Evolutionary conservation across 164 flowering plant species (phyloP), one percentile per base, ranked within the genome.

Genomic region (Cinnamomum chago): DNA sequence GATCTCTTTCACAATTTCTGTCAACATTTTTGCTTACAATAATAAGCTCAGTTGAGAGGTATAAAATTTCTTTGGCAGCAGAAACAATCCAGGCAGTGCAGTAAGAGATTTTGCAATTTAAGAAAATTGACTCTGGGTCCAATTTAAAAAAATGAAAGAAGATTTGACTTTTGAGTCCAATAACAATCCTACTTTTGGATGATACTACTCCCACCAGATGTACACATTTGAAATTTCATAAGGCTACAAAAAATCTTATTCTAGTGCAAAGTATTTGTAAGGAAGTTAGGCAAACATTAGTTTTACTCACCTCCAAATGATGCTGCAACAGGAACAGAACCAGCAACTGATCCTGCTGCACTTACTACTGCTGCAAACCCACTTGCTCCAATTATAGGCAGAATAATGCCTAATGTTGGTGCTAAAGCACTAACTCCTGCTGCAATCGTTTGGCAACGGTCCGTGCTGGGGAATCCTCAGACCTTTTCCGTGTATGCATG

Each of bases 321-420:
- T 76, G 99, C 99, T 76, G 98, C 98, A 81, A 96, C 95, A 70
- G 98, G 98, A 87, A 94, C 97, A 82, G 98, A 96, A 71, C 99
- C 99, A 76, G 96, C 99, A 78, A 92, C 97, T 74, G 92, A 88
- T 83, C 97, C 99, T 51, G 99, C 96, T 77, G 97, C 98, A 88
- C 82, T 87, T 68, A 98, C 99, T 76, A 85, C 95, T 6, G 98
- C 98, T 82, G 98, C 98, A 87, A 94, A 92, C 47, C 99, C 99
- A 87, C 97, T 82, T 35, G 97, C 99, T 77, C 99, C 99, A 83
- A 96, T 90, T 71, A 91, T 91, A 75, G 99, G 99, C 50, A 96
- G 79, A 28, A 96, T 72, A 70, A 97, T 89, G 62, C 98, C 99
- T 76, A 96, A 75, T 25, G 99, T 94, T 65, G 99, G 99, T 70